Base-by-base conservation (phyloP, 2,329 filamentous ascomycete genomes). In the Hymenoscyphus repandus region DNA sequence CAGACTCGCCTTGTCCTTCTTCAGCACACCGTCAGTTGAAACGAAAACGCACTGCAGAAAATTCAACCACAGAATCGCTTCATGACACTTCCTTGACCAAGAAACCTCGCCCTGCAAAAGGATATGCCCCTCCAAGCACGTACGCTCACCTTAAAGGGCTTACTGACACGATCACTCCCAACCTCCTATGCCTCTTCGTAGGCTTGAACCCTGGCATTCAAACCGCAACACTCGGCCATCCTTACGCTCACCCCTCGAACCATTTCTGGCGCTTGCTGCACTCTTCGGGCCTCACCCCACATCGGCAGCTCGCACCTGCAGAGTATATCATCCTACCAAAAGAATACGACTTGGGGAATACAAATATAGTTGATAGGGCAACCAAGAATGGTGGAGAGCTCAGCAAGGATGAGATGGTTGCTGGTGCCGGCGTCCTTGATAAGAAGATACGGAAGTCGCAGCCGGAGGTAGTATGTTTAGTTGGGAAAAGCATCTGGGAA, bases 241-340 rank as follows among this genome's bases (percentile, higher is more conserved):
- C 86, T 20, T 91, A 90, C 68, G 85, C 86, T 0, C 86, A 90
- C 69, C 87, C 86, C 0, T 84, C 83, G 6, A 92, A 92, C 66
- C 77, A 83, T 39, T 92, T 90, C 72, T 92, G 88, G 77, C 76
- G 73, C 54, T 68, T 79, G 6, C 65, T 80, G 6, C 70, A 79
- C 61, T 63, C 67, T 11, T 74, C 71, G 1, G 77, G 77, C 6
- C 71, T 76, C 41, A 80, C 77, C 13, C 55, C 60, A 0, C 53
- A 57, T 0, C 72, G 77, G 41, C 69, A 71, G 1, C 70, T 73
- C 10, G 66, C 66, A n/a, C 76, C 77, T 1, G 66, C 72, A 42
- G 74, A 79, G 56, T 77, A 80, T 54, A 64, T 70, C 9, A 69
- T 74, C 12, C 68, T 88, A 1, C 83, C 83, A 0, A 70, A 71